A percentile compares a stretch with the other conserved stretches of the same genome.
Evolutionary conservation across 352 stramenopile genomes (phyloP).

Genomic region (Pythium dissotocum): DNA sequence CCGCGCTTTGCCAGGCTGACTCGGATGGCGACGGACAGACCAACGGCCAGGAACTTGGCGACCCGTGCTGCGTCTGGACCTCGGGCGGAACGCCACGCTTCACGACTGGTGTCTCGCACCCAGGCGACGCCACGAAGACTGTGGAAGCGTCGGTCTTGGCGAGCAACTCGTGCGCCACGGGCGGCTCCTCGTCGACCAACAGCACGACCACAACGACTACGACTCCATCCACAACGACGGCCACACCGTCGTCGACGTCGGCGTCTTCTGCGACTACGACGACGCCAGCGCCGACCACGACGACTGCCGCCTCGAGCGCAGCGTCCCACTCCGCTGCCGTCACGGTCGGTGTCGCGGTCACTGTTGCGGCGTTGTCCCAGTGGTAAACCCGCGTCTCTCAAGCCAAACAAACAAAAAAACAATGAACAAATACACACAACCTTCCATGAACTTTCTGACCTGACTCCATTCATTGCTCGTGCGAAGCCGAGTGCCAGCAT

Average conservation of each 20-base stretch:
- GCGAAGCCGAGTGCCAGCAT: too few relatives aligned
- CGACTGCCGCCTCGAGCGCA: background rate
- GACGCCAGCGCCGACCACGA: background rate
- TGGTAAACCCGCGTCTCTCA: background rate
- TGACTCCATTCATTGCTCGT: too few relatives aligned
- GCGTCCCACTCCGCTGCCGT: background rate
- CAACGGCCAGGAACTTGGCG: conserved; percentile 69
- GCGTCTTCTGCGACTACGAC: background rate
- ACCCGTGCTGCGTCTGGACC: conserved; percentile 55
- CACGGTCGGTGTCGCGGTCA: background rate
- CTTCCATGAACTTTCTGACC: too few relatives aligned
- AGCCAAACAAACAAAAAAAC: too few relatives aligned
- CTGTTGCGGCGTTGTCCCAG: background rate
- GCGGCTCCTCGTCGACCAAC: background rate
- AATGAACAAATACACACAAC: too few relatives aligned
- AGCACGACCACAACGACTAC: background rate
- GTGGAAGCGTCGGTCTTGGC: background rate
- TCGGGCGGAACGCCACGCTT: conserved; percentile 24
- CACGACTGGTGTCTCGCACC: conserved; percentile 24
- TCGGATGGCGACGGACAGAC: conserved; percentile 52
- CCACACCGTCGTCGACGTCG: background rate
- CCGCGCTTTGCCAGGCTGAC: conserved; percentile 38
- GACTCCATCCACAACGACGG: background rate
- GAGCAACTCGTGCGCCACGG: background rate
- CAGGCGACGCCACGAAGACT: conserved; percentile 16